Conservation (phyloP, 805 yeast species). For the Saitoella complicata region DNA sequence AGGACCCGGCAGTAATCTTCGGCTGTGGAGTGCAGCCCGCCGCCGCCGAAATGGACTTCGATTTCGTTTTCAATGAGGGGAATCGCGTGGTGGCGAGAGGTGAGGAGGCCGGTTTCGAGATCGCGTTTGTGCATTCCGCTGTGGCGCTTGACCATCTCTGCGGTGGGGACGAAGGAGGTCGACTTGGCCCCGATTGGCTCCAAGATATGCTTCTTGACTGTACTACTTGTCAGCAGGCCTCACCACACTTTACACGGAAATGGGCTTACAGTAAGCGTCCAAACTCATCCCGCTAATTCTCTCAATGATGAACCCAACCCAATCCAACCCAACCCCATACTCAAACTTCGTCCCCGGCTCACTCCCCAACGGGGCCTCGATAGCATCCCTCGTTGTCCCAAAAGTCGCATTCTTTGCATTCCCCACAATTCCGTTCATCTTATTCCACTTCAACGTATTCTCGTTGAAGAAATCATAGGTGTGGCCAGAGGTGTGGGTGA, state of each 20-base stretch:
- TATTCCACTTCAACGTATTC: too few relatives aligned
- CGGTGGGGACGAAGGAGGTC: conserved; percentile 17
- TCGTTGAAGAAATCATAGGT: background rate
- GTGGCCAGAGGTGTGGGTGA: conserved; percentile 20
- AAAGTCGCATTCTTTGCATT: too few relatives aligned
- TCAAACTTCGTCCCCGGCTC: conserved; percentile 26
- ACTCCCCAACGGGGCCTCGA: conserved; percentile 12
- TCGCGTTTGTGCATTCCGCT: conserved; percentile 16
- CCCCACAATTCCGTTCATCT: too few relatives aligned
- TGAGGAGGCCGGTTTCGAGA: conserved; percentile 9
- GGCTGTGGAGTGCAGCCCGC: too few relatives aligned
- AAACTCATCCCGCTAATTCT: conserved; percentile 18
- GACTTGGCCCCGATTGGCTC: conserved; percentile 20
- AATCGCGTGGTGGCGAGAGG: conserved; percentile 1
- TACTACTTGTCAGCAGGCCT: too few relatives aligned
- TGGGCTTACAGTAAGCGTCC: conserved; percentile 15
- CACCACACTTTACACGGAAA: too few relatives aligned
- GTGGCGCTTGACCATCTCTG: conserved; percentile 11
- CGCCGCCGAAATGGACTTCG: too few relatives aligned
- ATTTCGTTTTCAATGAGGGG: too few relatives aligned
- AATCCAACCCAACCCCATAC: conserved; percentile 20
- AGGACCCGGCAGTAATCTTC: too few relatives aligned
- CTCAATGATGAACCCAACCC: conserved; percentile 24
- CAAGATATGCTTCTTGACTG: conserved; percentile 17
- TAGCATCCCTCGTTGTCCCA: too few relatives aligned